Conservation (phyloP, 345 rosid genomes). For the Corchorus olitorius region DNA sequence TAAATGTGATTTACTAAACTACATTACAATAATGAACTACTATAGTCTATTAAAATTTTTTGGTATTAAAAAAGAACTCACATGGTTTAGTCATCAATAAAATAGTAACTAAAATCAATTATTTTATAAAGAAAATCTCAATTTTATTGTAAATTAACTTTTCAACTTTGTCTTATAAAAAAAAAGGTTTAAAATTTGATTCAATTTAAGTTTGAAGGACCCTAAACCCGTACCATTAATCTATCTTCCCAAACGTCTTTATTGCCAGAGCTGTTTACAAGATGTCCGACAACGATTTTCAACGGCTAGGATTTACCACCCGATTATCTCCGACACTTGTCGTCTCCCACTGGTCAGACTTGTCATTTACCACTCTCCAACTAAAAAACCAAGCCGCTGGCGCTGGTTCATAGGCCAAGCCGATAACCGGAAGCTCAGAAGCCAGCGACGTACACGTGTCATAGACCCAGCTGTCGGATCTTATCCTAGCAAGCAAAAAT, state of each 20-base stretch:
- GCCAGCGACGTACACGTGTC: slow-evolving; percentile 37
- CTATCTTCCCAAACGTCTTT: background rate
- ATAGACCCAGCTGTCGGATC: slow-evolving; percentile 44
- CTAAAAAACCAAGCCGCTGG: slow-evolving; percentile 7
- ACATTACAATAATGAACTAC: too few relatives aligned
- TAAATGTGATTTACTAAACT: too few relatives aligned
- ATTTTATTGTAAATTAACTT: too few relatives aligned
- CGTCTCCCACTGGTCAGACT: background rate
- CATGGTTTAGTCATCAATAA: too few relatives aligned
- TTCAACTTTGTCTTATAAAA: too few relatives aligned
- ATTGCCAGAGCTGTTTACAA: background rate
- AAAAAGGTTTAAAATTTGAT: too few relatives aligned
- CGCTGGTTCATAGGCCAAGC: background rate
- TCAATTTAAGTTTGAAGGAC: too few relatives aligned
- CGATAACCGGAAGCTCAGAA: slow-evolving; percentile 10
- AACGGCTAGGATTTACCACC: slow-evolving; percentile 1
- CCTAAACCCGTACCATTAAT: too few relatives aligned
- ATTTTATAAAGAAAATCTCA: too few relatives aligned
- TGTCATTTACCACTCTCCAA: background rate
- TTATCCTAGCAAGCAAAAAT: slow-evolving; percentile 35
- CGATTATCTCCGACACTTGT: background rate
- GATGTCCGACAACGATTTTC: slow-evolving; percentile 6
- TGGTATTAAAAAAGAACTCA: too few relatives aligned
- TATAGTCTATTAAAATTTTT: too few relatives aligned
- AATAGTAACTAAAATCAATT: too few relatives aligned